These are phyloP conservation scores for Sparassis latifolia DNA, from an alignment of 1,284 basidiomycete species.

Conservation along the genomic window DNA sequence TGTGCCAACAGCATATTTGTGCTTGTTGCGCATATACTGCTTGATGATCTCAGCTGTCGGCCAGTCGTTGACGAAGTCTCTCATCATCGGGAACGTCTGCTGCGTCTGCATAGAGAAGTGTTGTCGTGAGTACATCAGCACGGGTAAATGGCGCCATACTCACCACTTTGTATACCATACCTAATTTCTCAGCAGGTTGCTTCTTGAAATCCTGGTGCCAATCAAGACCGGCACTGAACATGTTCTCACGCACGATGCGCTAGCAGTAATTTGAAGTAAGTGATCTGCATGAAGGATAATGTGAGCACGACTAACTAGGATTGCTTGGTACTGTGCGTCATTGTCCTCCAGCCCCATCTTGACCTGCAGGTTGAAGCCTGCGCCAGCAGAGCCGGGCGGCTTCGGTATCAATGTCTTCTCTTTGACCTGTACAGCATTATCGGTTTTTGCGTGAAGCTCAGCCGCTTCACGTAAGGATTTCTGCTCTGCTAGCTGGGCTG, in stretches of 20 bases:
- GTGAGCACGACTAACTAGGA: background rate
- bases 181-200: constrained; percentile 1
- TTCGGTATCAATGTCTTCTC: background rate
- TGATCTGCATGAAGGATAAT: background rate
- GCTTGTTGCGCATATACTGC: constrained; percentile 9
- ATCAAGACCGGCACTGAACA: background rate
- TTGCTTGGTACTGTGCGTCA: background rate
- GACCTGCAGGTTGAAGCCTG: background rate
- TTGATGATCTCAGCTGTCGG: constrained; percentile 3
- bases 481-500: background rate
- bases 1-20: constrained; percentile 4
- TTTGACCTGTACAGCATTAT: background rate
- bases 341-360: background rate
- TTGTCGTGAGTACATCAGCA: background rate
- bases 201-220: constrained; percentile 5
- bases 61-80: constrained; percentile 6
- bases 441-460: background rate
- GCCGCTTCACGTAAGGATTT: background rate
- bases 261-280: background rate
- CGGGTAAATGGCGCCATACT: background rate
- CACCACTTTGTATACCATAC: constrained; percentile 1
- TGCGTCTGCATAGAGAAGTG: constrained; percentile 1
- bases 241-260: background rate
- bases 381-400: background rate
- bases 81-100: constrained; percentile 2